Base-by-base conservation (phyloP, 73 alveolate species). In the Breviolum minutum region DNA sequence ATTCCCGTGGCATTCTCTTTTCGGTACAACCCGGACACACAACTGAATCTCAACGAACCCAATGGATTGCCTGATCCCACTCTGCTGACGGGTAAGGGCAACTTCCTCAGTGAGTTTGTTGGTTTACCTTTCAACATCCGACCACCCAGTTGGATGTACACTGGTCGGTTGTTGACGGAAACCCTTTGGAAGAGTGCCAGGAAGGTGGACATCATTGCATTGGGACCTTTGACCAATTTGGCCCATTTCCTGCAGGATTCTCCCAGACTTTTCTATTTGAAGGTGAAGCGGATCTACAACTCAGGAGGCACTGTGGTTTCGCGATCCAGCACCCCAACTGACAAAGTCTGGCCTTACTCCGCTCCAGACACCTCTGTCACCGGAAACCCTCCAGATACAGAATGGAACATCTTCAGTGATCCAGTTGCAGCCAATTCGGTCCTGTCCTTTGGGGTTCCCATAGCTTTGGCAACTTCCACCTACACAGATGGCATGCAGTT, bases 371-470 rank as follows among this genome's bases (percentile, higher is more conserved):
- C 84, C 83, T 87, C 95, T 30, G 63, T 87, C 54, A 87, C 95
- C 63, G 95, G 95, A 26, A 87, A 87, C 66, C 95, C 95, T 17
- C 96, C 95, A 87, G 64, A 64, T 29, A 87, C 95, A 32, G 82
- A 26, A 29, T 87, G 95, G 95, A 87, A 87, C 66, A 12, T 64
- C 69, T 66, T 87, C 66, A 64, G 83, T 19, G 95, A 87, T 66
- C 95, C 95, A 27, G 83, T 87, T 27, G 95, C 95, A 9, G 95
- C 95, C 66, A 87, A 87, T 66, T 87, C 95, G 83, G 83, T 87
- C 68, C 66, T 87, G 66, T 87, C 95, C 95, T 86, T 86, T 29
- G 95, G 95, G 63, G 77, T 86, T 30, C 26, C 95, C 22, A 63
- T 86, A 11, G 95, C 63, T 8, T 10, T 86, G 81, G 95, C 81